A percentile compares a stretch with the other conserved stretches of the same genome.
These are phyloP conservation scores for Corrigiola litoralis DNA, from an alignment of 179 eudicot species.

Conservation along the genomic window DNA sequence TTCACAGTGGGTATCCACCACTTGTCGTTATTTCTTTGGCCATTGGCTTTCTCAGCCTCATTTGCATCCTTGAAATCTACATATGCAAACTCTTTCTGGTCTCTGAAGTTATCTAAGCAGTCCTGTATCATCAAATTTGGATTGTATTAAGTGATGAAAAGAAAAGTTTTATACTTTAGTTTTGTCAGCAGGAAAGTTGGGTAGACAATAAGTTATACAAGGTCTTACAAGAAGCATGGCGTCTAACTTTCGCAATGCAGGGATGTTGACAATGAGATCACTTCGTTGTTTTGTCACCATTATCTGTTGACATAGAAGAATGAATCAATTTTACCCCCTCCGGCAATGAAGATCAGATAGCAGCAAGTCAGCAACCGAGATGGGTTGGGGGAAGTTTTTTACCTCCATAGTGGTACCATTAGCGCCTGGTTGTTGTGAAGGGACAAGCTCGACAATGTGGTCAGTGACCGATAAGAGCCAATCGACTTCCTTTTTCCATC, in stretches of 20 bases:
- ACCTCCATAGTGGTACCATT: conserved; percentile 90
- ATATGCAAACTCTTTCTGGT: conserved; percentile 61
- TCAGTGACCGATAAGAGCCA: conserved; percentile 93
- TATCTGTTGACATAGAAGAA: conserved; percentile 54
- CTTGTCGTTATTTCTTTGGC: conserved; percentile 46
- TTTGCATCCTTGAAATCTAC: conserved; percentile 51
- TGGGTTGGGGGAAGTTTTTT: background rate
- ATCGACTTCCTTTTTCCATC: conserved; percentile 76
- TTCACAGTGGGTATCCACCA: conserved; percentile 90
- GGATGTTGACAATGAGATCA: conserved; percentile 70
- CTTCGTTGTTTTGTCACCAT: conserved; percentile 80
- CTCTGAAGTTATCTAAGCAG: conserved; percentile 69
- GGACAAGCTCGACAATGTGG: conserved; percentile 84
- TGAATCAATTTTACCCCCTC: no score
- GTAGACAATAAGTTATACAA: background rate
- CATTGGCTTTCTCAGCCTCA: conserved; percentile 44
- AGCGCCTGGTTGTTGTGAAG: conserved; percentile 63
- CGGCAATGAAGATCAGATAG: background rate
- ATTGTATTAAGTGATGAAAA: background rate
- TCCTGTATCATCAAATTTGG: conserved; percentile 40
- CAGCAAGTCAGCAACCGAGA: background rate
- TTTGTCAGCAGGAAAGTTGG: background rate
- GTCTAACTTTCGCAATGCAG: conserved; percentile 84
- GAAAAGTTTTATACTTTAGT: background rate
- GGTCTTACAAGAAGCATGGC: conserved; percentile 75